Base-by-base conservation (phyloP, 495 filamentous ascomycete species). In the Parmelia sp. region DNA sequence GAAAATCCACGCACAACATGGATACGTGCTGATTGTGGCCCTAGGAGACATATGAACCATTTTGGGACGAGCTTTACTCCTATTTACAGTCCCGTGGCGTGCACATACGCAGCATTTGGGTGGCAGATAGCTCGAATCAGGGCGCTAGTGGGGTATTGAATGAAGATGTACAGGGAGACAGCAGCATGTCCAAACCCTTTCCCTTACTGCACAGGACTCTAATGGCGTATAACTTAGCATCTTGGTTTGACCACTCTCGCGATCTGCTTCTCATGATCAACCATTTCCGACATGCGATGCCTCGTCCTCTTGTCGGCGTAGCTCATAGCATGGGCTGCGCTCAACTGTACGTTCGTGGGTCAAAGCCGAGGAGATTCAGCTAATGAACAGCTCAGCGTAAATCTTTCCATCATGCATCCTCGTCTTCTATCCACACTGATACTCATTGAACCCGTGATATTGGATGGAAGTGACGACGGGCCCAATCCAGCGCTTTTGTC, bases 191-290 rank as follows among this genome's bases (percentile, higher is more conserved):
- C n/a, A n/a, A 21, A 49, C 40, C 25, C 3, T 35, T 65, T 19
- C 65, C 27, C 33, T 27, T 21, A 33, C 35, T 23, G n/a, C n/a
- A n/a, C n/a, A n/a, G n/a, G n/a, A n/a, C n/a, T n/a, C n/a, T n/a
- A n/a, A n/a, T n/a, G n/a, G n/a, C n/a, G n/a, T n/a, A n/a, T n/a
- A n/a, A n/a, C n/a, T n/a, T 63, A 86, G 84, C 85, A 9, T 78
- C 73, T 58, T 92, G 89, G 90, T 76, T 81, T 53, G 91, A 94
- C 73, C 82, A 92, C 73, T 73, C 86, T n/a, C 83, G 90, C 37
- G 91, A 96, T 75, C 77, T 95, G 3, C 77, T 90, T n/a, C 81
- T 87, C 69, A 81, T 92, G 77, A 76, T 90, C 71, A 93, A 93
- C 74, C 78, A 79, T 45, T 90, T 92, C 73, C 87, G 87, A 19